A percentile compares a stretch with the other conserved stretches of the same genome.
These are phyloP conservation scores for Colletotrichum sp. DNA, from an alignment of 2,329 filamentous ascomycete genomes.

Conservation along the genomic window DNA sequence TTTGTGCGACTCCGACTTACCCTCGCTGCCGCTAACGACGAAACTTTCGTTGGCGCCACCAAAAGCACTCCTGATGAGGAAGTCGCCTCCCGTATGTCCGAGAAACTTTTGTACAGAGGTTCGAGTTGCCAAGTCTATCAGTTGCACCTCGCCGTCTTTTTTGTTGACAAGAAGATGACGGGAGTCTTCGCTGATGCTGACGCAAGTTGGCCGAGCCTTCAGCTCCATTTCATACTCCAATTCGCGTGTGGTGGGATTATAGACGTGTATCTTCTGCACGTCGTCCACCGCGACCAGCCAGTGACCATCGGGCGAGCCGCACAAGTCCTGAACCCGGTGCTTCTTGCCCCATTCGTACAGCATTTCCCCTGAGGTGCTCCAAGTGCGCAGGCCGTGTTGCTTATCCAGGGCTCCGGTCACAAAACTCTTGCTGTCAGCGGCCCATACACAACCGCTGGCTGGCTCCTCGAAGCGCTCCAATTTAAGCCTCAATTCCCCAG, in stretches of 20 bases:
- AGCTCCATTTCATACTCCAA: slow-evolving; percentile 77
- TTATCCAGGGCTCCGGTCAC: slow-evolving; percentile 80
- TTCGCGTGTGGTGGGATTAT: slow-evolving; percentile 77
- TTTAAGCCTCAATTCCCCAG: slow-evolving; percentile 66
- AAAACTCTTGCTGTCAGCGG: slow-evolving; percentile 77
- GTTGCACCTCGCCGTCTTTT: slow-evolving; percentile 75
- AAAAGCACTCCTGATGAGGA: slow-evolving; percentile 81
- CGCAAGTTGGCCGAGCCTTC: slow-evolving; percentile 74
- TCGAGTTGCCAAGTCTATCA: slow-evolving; percentile 78
- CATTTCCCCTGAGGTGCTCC: slow-evolving; percentile 67
- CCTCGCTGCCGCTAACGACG: slow-evolving; percentile 89
- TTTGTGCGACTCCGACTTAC: slow-evolving; percentile 49
- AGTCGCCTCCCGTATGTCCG: slow-evolving; percentile 77
- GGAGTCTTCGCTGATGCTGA: slow-evolving; percentile 85
- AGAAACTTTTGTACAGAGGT: slow-evolving; percentile 76
- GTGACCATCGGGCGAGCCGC: slow-evolving; percentile 80
- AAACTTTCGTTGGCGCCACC: slow-evolving; percentile 93
- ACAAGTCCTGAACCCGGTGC: slow-evolving; percentile 83
- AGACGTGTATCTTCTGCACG: slow-evolving; percentile 76
- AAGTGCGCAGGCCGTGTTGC: slow-evolving; percentile 70
- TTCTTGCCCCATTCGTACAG: slow-evolving; percentile 71
- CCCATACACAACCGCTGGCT: slow-evolving; percentile 90
- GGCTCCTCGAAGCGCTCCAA: slow-evolving; percentile 80
- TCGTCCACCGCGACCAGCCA: slow-evolving; percentile 82
- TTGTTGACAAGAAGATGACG: slow-evolving; percentile 82